Base-by-base conservation (phyloP, 179 eudicot species). In the Sideroxylon spinosum region DNA sequence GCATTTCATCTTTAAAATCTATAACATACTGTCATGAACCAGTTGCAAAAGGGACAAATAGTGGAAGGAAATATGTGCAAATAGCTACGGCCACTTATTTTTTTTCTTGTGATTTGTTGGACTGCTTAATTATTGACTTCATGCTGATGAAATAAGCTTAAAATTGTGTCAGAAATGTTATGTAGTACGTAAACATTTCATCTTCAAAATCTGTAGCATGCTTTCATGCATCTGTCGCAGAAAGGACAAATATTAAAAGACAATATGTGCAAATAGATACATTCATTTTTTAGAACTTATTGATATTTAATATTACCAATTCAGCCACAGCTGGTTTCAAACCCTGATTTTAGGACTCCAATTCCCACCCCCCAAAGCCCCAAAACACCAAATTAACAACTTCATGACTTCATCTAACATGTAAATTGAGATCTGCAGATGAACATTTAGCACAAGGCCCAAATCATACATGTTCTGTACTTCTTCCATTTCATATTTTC, bases 81-180 rank as follows among this genome's bases (percentile, higher is more conserved):
- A 37, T 37, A 1, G 44, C 44, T 37, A 37, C 44, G 4, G 44
- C 44, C 44, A 37, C 44, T 1, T 37, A 0, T 6, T 37, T 37
- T 37, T 37, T 37, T 37, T 37, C 44, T 37, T 37, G 3, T 37
- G 44, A 37, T 37, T 37, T 37, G 44, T 37, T 37, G 44, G 44
- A 37, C 5, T 37, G 69, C 44, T 73, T 78, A 10, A 81, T 77
- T 65, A 78, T 37, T 26, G 84, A 55, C 74, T 77, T 77, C 81
- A 81, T 81, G 81, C 84, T 81, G 84, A 32, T 73, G 60, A 46
- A 71, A 81, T 53, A 20, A 68, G 22, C 74, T 55, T 23, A 5
- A 55, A 68, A 76, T 19, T 53, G 14, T 77, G 74, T 77, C 46
- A 77, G 79, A 48, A 13, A 19, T 52, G 17, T 53, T 29, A 22